These are phyloP conservation scores for Russula virescens DNA, from an alignment of 768 basidiomycete genomes.

Conservation along the genomic window DNA sequence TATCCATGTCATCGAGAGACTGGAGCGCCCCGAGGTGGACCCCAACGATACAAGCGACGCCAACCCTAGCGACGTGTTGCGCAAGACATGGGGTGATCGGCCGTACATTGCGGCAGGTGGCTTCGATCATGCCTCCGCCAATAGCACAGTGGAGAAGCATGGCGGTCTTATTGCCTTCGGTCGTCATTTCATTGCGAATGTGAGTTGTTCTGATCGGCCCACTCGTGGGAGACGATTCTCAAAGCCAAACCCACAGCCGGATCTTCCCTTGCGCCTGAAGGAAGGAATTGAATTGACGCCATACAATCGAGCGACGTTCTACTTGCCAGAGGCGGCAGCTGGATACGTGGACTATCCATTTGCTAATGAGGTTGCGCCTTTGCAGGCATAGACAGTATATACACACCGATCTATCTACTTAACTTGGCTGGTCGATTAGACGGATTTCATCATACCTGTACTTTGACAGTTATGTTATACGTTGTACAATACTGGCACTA, in stretches of 20 bases:
- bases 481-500: too few species aligned
- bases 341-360: conserved; percentile 21
- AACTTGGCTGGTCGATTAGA: too few species aligned
- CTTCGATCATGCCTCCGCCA: conserved; percentile 8
- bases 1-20: conserved; percentile 7
- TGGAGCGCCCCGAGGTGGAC: too few species aligned
- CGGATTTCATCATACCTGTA: too few species aligned
- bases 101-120: conserved; percentile 9
- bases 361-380: not conserved
- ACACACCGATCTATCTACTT: too few species aligned
- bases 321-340: not conserved
- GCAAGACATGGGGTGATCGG: not conserved
- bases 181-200: conserved; percentile 14
- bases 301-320: conserved; percentile 13
- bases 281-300: not conserved
- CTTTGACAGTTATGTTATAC: too few species aligned
- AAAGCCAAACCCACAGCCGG: not conserved
- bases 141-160: not conserved
- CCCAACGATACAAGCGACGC: too few species aligned
- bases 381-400: not conserved
- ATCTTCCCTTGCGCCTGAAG: conserved; percentile 20
- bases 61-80: not conserved
- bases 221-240: not conserved
- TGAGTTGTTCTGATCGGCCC: not conserved
- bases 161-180: conserved; percentile 14